Percentiles rank a stretch among this genome's conserved stretches.
These are phyloP conservation scores for Cyberlindnera maclurae DNA, from an alignment of 805 yeast genomes.

Conservation along the genomic window DNA sequence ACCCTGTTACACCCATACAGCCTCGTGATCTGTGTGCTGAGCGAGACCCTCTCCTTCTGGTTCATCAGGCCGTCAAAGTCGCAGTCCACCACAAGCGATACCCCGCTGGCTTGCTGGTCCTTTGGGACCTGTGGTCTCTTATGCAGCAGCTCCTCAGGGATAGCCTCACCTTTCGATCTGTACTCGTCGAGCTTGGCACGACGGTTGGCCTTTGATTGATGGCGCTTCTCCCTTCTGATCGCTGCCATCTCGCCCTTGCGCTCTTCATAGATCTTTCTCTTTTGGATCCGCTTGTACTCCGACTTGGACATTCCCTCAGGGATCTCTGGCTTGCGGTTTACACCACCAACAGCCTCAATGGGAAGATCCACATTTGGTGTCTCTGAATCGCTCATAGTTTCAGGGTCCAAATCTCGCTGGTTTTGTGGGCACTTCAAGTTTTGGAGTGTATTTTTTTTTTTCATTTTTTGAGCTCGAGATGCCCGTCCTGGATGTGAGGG, in stretches of 20 bases:
- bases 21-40: conserved; percentile 75
- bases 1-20: conserved; percentile 73
- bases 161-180: conserved; percentile 32
- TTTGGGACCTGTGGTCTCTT: conserved; percentile 29
- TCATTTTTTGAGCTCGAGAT: no score
- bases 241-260: conserved; percentile 54
- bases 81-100: conserved; percentile 73
- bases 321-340: conserved; percentile 24
- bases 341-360: no score
- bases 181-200: conserved; percentile 30
- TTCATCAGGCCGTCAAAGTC: conserved; percentile 87
- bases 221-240: conserved; percentile 48
- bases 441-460: no score
- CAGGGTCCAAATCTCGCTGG: no score
- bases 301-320: conserved; percentile 87
- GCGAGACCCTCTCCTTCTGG: conserved; percentile 58
- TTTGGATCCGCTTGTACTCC: conserved; percentile 73
- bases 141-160: conserved; percentile 32
- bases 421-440: no score
- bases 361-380: no score
- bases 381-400: no score
- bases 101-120: conserved; percentile 42
- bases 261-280: conserved; percentile 51
- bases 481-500: no score
- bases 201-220: conserved; percentile 34